phyloP scores from a whole-genome alignment of 148 eudicot genomes.

The Vaccinium vitisidaea region DNA sequence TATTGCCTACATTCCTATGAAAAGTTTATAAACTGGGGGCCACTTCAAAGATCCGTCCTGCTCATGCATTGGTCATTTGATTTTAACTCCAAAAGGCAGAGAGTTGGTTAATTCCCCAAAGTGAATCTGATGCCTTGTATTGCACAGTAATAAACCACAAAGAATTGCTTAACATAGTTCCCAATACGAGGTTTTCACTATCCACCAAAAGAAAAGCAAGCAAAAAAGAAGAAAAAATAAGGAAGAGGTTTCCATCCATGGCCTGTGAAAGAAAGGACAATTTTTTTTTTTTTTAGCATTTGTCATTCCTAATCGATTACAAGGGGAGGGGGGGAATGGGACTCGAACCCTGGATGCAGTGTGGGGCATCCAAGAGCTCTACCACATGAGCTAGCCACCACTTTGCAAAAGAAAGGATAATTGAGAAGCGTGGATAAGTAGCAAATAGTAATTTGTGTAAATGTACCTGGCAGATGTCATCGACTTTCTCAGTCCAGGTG shows the following conservation, averaged over 20 bases:
- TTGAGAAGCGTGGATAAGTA: not conserved
- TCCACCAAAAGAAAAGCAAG: not conserved
- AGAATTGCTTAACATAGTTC: conserved; percentile 1
- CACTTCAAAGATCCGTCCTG: not conserved
- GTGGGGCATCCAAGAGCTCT: too few species aligned
- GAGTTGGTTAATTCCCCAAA: not conserved
- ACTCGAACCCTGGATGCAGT: too few species aligned
- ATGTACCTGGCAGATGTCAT: conserved; percentile 87
- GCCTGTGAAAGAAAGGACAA: not conserved
- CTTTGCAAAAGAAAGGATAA: not conserved
- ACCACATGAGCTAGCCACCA: too few species aligned
- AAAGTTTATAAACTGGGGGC: not conserved
- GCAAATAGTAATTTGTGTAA: conserved; percentile 1
- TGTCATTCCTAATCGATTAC: too few species aligned
- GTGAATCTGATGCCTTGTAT: not conserved
- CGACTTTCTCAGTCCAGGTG: conserved; percentile 66
- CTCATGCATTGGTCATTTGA: not conserved
- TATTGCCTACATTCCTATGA: not conserved
- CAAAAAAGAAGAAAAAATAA: not conserved
- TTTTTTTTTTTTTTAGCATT: too few species aligned
- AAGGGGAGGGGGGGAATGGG: too few species aligned
- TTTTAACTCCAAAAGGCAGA: not conserved
- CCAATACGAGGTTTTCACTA: not conserved
- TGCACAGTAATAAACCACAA: not conserved
- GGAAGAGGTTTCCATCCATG: not conserved